A percentile compares a stretch with the other conserved stretches of the same genome.
These are phyloP conservation scores for Ogataea methylovora DNA, from an alignment of 805 yeast species.

Conservation along the genomic window DNA sequence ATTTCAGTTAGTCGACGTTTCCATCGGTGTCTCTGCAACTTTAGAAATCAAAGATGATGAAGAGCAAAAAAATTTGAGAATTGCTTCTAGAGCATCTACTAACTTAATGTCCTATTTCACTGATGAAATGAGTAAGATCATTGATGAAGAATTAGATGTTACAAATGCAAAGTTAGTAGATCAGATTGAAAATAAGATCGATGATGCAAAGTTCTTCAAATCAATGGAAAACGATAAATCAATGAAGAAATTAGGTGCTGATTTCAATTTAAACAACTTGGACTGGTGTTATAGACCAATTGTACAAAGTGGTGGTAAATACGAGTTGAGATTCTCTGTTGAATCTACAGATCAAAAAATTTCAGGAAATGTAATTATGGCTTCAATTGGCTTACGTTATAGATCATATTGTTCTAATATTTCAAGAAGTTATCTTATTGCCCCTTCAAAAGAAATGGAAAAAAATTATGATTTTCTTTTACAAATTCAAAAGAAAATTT, in stretches of 20 bases:
- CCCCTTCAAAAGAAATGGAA: slow-evolving; percentile 77
- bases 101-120: slow-evolving; percentile 77
- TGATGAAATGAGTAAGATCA: slow-evolving; percentile 78
- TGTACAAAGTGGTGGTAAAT: slow-evolving; percentile 80
- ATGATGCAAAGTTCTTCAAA: slow-evolving; percentile 62
- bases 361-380: slow-evolving; percentile 71
- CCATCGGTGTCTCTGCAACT: slow-evolving; percentile 43
- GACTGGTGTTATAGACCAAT: slow-evolving; percentile 96
- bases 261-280: slow-evolving; percentile 65
- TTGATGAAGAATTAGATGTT: slow-evolving; percentile 79
- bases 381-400: slow-evolving; percentile 82
- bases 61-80: slow-evolving; percentile 56
- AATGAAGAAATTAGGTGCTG: slow-evolving; percentile 51
- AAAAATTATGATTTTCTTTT: slow-evolving; percentile 71
- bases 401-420: slow-evolving; percentile 83
- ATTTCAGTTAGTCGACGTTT: slow-evolving; percentile 44
- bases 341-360: slow-evolving; percentile 59
- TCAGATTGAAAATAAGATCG: slow-evolving; percentile 73
- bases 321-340: slow-evolving; percentile 79
- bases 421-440: slow-evolving; percentile 83
- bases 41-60: slow-evolving; percentile 74
- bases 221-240: slow-evolving; percentile 36
- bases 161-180: slow-evolving; percentile 70
- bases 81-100: slow-evolving; percentile 71
- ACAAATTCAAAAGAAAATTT: slow-evolving; percentile 60